These are phyloP conservation scores for Pinus taeda DNA, from an alignment of 75 land plant genomes.

Conservation along the genomic window DNA sequence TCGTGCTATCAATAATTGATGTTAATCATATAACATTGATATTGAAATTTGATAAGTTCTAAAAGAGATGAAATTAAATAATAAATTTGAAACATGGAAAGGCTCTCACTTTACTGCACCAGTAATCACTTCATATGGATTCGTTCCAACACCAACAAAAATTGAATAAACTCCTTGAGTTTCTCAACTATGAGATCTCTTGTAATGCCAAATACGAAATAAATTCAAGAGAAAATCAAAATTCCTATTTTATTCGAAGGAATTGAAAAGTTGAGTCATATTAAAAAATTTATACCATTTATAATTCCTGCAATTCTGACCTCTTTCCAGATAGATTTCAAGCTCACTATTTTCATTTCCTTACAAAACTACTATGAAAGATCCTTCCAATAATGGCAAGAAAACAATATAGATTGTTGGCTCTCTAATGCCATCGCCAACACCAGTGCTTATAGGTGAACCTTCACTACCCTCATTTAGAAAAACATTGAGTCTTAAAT, in stretches of 20 bases:
- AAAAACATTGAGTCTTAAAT: slow-evolving; percentile 84
- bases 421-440: slow-evolving; percentile 6
- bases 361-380: slow-evolving; percentile 78
- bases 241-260: not conserved
- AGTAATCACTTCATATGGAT: slow-evolving; percentile 83
- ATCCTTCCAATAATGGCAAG: slow-evolving; percentile 76
- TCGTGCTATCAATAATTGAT: not conserved
- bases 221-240: slow-evolving; percentile 2
- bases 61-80: not conserved
- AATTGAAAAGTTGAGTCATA: not conserved
- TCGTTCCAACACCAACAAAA: slow-evolving; percentile 62
- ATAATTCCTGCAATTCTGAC: slow-evolving; percentile 23
- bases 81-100: not conserved
- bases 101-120: slow-evolving; percentile 67
- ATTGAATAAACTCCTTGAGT: slow-evolving; percentile 55
- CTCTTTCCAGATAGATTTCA: slow-evolving; percentile 84
- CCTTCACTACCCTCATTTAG: slow-evolving; percentile 56
- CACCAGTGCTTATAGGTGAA: slow-evolving; percentile 22
- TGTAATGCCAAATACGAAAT: slow-evolving; percentile 10
- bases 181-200: slow-evolving; percentile 69
- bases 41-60: not conserved
- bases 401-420: slow-evolving; percentile 54
- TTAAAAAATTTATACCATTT: not conserved
- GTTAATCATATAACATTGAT: not conserved
- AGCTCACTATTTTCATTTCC: slow-evolving; percentile 71